Evolutionary conservation across 305 asterid genomes (phyloP), one percentile per base, ranked within the genome.

Genomic region (Stenogyne calaminthoides): DNA sequence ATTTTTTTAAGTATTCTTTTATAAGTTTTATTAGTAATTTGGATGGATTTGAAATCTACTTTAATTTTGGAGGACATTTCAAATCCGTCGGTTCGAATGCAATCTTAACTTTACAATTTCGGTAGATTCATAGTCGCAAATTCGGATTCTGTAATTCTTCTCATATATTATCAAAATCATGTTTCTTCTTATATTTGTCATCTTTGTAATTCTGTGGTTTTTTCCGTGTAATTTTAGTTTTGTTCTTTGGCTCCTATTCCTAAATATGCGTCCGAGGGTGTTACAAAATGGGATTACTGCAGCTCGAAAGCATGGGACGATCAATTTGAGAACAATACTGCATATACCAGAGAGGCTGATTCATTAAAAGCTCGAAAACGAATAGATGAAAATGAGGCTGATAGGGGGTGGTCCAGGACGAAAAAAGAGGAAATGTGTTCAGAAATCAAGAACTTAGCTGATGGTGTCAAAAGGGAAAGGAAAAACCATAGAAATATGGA

Each of bases 211-310:
- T 70, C 20, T 6, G 3, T 62, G 54, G n/a, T 7, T 2, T 66
- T 62, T 22, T 3, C 6, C 19, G 10, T 67, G 64, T 40, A 14
- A 60, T 72, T 7, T 9, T 36, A 84, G 88, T 81, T 72, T 19
- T 69, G 77, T 52, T 61, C 74, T 58, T 78, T 78, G 16, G 3
- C 70, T 60, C 75, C 64, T 8, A 74, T 65, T 49, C 78, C 72
- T 29, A 76, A 84, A 76, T 42, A n/a, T 61, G 69, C 65, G 18
- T 70, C 60, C 56, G 89, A 88, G 74, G 86, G 83, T 58, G 82
- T 79, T 62, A 76, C 90, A 55, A 84, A 80, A 77, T 85, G 89
- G 93, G 85, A 87, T 54, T 78, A 15, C 44, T 61, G 64, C 70
- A 4, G 18, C 71, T 64, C 46, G 22, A 82, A 68, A 63, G 27